phyloP scores from a whole-genome alignment of 2,329 filamentous ascomycete genomes.

The Chaetomiaceae sp. region DNA sequence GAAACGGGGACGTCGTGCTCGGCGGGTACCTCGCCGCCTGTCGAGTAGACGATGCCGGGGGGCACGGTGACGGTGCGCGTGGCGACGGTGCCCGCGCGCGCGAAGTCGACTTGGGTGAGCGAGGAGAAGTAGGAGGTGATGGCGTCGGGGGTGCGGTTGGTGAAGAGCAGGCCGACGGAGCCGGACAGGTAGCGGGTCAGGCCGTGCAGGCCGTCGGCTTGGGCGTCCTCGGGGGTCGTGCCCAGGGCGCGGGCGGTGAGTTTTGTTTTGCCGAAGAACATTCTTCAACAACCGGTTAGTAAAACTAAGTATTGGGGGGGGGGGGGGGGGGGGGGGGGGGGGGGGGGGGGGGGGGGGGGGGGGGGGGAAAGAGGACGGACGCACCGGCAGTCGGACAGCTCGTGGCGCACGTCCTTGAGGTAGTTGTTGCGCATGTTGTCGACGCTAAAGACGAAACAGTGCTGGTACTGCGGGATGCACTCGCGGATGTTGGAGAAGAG shows the following conservation, averaged over 20 bases:
- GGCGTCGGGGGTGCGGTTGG: slow-evolving; percentile 64
- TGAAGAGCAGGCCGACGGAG: slow-evolving; percentile 86
- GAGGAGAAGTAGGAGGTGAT: slow-evolving; percentile 68
- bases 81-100: slow-evolving; percentile 76
- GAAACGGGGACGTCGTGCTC: slow-evolving; percentile 84
- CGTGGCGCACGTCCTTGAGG: slow-evolving; percentile 81
- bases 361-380: slow-evolving; percentile 24
- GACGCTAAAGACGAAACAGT: slow-evolving; percentile 89
- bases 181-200: slow-evolving; percentile 69
- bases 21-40: slow-evolving; percentile 70
- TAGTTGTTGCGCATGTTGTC: slow-evolving; percentile 99
- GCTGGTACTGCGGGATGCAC: slow-evolving; percentile 76
- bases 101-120: slow-evolving; percentile 79
- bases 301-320: too few species aligned
- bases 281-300: too few species aligned
- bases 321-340: slow-evolving; percentile 20
- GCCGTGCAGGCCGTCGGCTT: slow-evolving; percentile 70
- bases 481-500: slow-evolving; percentile 87
- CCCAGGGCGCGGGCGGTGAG: slow-evolving; percentile 97
- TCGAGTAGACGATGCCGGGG: slow-evolving; percentile 73
- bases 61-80: slow-evolving; percentile 76
- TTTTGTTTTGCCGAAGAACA: slow-evolving; percentile 99
- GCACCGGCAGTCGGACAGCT: slow-evolving; percentile 80
- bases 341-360: neutral
- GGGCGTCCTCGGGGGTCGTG: slow-evolving; percentile 68